phyloP scores from a whole-genome alignment of 139 green algal species.

The Chlamydomonas sphaeroides region DNA sequence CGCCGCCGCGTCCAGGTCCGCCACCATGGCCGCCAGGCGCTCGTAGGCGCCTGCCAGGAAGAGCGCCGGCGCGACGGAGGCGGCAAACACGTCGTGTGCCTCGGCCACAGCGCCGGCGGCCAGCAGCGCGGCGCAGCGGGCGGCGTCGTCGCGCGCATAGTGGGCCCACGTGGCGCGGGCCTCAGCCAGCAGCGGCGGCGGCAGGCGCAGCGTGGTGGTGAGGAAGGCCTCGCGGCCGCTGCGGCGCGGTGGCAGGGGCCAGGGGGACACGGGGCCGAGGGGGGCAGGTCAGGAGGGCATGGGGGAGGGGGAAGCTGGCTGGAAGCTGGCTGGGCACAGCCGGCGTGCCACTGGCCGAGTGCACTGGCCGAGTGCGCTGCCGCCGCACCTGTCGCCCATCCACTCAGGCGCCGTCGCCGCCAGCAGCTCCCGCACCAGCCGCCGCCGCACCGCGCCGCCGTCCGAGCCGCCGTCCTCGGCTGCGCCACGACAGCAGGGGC shows the following conservation, averaged over 20 bases:
- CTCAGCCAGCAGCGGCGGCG: slow-evolving; percentile 54
- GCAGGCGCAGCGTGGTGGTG: slow-evolving; percentile 57
- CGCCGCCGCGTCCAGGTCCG: not conserved
- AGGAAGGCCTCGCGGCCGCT: slow-evolving; percentile 56
- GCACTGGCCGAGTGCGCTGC: too few relatives aligned
- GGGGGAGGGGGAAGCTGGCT: not conserved
- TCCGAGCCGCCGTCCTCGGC: not conserved
- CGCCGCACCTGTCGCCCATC: slow-evolving; percentile 34
- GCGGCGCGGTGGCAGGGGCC: not conserved
- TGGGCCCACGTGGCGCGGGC: slow-evolving; percentile 56
- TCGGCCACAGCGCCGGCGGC: slow-evolving; percentile 41
- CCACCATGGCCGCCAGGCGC: not conserved
- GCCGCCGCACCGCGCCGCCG: slow-evolving; percentile 15
- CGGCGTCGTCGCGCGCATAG: slow-evolving; percentile 49
- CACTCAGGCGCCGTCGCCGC: slow-evolving; percentile 56
- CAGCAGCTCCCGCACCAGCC: slow-evolving; percentile 63
- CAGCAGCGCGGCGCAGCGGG: slow-evolving; percentile 46
- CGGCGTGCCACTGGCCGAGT: too few relatives aligned
- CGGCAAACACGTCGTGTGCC: slow-evolving; percentile 53
- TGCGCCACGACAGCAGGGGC: too few relatives aligned
- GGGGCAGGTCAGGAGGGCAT: not conserved
- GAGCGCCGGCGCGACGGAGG: slow-evolving; percentile 4
- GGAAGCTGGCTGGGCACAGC: too few relatives aligned
- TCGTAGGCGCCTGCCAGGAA: slow-evolving; percentile 22
- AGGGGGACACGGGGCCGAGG: not conserved